Percentiles rank a stretch among this genome's conserved stretches.
phyloP scores from a whole-genome alignment of 73 alveolate species.

The Chromera velia region DNA sequence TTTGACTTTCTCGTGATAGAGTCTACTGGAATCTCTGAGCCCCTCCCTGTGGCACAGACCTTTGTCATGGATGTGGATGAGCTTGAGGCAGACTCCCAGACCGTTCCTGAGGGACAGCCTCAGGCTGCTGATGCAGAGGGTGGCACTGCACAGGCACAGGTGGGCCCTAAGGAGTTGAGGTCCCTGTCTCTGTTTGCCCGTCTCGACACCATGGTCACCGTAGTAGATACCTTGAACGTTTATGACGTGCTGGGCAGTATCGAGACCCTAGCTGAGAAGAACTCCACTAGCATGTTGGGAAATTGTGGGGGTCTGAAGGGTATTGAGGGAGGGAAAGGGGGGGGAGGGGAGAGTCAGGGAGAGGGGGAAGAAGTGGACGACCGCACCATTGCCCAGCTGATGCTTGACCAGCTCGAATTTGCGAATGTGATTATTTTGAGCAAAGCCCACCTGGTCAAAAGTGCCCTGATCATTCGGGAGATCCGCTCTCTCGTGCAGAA shows the following conservation, averaged over 20 bases:
- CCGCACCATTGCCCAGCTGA: constrained; percentile 46
- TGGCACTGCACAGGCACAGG: background rate
- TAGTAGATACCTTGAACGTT: constrained; percentile 53
- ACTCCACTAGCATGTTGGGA: constrained; percentile 17
- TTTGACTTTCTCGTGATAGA: constrained; percentile 57
- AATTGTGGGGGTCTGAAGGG: constrained; percentile 9
- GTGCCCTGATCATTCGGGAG: constrained; percentile 11
- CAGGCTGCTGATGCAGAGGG: background rate
- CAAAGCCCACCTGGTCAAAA: constrained; percentile 47
- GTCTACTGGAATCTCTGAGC: constrained; percentile 61
- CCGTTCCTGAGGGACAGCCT: background rate
- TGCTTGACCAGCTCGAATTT: constrained; percentile 55
- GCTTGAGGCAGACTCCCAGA: constrained; percentile 5
- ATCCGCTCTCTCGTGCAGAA: constrained; percentile 29
- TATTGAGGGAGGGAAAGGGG: constrained; percentile 20
- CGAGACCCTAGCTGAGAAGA: constrained; percentile 13
- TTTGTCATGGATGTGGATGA: constrained; percentile 17
- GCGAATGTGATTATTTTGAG: constrained; percentile 58
- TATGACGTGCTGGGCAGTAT: constrained; percentile 15
- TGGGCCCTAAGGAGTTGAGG: constrained; percentile 5
- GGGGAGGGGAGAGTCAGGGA: constrained; percentile 32
- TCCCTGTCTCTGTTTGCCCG: constrained; percentile 48
- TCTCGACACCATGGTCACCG: constrained; percentile 58
- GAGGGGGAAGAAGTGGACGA: constrained; percentile 35
- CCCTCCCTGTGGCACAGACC: constrained; percentile 52